Conservation (phyloP, 345 rosid species). For the rapeseed (Brassica napus) region DNA sequence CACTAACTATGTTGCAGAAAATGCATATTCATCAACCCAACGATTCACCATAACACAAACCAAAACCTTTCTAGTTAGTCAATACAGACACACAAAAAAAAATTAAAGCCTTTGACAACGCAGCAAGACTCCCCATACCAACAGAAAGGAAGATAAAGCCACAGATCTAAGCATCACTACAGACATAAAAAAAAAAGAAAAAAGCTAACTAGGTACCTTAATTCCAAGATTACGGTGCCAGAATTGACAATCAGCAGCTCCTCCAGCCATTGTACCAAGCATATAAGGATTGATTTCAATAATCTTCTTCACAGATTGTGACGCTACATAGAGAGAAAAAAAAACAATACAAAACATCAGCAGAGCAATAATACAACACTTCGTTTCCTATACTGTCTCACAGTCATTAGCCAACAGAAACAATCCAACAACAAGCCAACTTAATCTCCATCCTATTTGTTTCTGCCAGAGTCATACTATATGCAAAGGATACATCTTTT, state of each 20-base stretch:
- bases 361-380: background rate
- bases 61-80: background rate
- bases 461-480: background rate
- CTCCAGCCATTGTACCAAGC: slow-evolving; percentile 99
- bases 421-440: slow-evolving; percentile 1
- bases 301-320: slow-evolving; percentile 90
- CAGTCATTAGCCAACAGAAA: background rate
- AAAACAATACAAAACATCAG: slow-evolving; percentile 22
- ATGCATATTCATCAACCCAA: background rate
- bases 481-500: background rate
- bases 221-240: slow-evolving; percentile 95
- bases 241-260: slow-evolving; percentile 96
- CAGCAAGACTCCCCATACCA: background rate
- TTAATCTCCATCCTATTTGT: background rate
- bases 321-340: slow-evolving; percentile 45
- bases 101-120: background rate
- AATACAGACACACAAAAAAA: slow-evolving; percentile 3
- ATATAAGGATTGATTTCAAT: slow-evolving; percentile 92
- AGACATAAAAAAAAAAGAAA: background rate
- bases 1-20: background rate
- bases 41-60: background rate
- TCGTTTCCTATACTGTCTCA: background rate
- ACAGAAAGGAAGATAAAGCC: background rate
- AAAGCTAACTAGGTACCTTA: slow-evolving; percentile 49
- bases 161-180: slow-evolving; percentile 5